Evolutionary conservation across 768 basidiomycete species (phyloP).

Genomic region (Boletus tylopilopsis): DNA sequence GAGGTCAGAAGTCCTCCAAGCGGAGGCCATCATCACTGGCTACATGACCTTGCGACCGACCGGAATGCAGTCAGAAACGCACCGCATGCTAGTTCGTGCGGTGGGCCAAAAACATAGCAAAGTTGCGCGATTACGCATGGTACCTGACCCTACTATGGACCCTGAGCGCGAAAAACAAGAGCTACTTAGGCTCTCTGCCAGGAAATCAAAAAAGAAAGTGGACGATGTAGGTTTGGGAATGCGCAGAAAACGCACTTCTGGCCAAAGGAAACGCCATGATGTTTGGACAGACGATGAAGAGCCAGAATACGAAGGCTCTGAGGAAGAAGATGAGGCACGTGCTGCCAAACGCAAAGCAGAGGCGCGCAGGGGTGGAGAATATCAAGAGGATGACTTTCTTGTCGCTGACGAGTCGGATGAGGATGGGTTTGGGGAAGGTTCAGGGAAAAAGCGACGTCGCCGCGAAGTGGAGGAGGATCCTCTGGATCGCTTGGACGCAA

Average conservation of each 20-base stretch:
- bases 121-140: conserved; percentile 73
- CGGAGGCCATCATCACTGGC: conserved; percentile 79
- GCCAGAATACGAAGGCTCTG: conserved; percentile 50
- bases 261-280: conserved; percentile 42
- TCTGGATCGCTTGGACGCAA: conserved; percentile 68
- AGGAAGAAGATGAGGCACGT: conserved; percentile 54
- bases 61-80: conserved; percentile 87
- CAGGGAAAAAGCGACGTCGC: conserved; percentile 34
- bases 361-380: conserved; percentile 60
- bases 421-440: conserved; percentile 41
- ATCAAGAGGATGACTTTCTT: conserved; percentile 83
- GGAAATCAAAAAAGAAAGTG: conserved; percentile 57
- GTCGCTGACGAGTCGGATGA: conserved; percentile 77
- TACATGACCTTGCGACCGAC: conserved; percentile 82
- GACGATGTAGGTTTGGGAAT: conserved; percentile 49
- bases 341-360: conserved; percentile 42
- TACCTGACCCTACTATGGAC: conserved; percentile 71
- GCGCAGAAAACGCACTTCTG: conserved; percentile 45
- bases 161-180: conserved; percentile 74
- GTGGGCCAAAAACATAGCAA: conserved; percentile 85
- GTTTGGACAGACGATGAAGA: conserved; percentile 72
- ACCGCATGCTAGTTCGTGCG: conserved; percentile 82
- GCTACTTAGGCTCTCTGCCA: conserved; percentile 57
- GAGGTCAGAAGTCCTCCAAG: conserved; percentile 79
- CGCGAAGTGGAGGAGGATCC: conserved; percentile 45